Evolutionary conservation across 257 asterid genomes (phyloP).

Genomic region (Solanum tarijense): DNA sequence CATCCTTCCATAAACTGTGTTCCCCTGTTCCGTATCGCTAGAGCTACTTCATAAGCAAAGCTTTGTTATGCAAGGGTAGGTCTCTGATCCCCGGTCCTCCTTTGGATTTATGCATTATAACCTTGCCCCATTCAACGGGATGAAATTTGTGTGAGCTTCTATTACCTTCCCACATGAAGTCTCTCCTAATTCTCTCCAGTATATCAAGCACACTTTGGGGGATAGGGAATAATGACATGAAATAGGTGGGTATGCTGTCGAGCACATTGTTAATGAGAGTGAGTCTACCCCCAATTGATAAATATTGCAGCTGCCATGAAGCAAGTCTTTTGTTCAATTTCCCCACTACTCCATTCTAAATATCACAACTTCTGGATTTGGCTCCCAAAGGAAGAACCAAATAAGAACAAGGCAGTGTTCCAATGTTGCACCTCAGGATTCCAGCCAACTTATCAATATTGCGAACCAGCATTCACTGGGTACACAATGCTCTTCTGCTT

Average conservation of each 20-base stretch:
- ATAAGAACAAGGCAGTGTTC: neutral
- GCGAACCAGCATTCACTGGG: neutral
- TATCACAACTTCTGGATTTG: neutral
- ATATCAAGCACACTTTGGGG: neutral
- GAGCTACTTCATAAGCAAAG: neutral
- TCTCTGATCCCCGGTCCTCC: neutral
- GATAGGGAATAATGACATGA: neutral
- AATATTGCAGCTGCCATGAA: neutral
- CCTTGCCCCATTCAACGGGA: neutral
- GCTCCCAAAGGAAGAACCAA: neutral
- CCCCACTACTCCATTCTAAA: neutral
- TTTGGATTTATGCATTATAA: neutral
- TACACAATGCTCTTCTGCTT: neutral
- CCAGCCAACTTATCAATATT: neutral
- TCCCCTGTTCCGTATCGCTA: neutral
- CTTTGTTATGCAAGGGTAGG: neutral
- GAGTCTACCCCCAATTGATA: neutral
- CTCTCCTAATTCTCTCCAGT: neutral
- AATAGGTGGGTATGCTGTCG: neutral
- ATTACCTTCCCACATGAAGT: neutral
- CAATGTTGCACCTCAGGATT: neutral
- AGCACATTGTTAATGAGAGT: neutral
- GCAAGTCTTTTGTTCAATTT: neutral
- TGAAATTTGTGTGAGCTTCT: neutral
- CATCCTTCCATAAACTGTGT: neutral